Base-by-base conservation (phyloP, 306 rosid species). In the Begonia fuchsioides region DNA sequence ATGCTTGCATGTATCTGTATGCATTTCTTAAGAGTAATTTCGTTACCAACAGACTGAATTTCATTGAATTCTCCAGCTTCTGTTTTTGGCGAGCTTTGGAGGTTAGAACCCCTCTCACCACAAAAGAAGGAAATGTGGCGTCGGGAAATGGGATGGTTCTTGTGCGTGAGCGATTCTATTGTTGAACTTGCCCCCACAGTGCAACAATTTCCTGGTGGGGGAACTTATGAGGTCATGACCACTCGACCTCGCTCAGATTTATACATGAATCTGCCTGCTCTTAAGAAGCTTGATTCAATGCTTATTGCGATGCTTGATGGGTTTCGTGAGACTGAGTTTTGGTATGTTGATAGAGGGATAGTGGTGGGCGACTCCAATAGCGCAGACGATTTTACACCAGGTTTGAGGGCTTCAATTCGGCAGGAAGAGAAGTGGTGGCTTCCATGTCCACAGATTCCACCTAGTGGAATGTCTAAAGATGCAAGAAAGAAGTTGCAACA, bases 361-460 rank as follows among this genome's bases (percentile, higher is more conserved):
- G 59, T 72, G 18, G 13, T 81, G 38, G 93, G 70, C 3, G 87
- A 80, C 57, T 67, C 81, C 9, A 83, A 77, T 41, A 83, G 73
- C 18, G 63, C 77, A 52, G 82, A 78, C 10, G 74, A 59, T 2
- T 72, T 63, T 32, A 16, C 57, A 46, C 8, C 58, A 38, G 64
- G 60, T 65, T 83, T 81, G 44, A 80, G 93, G 68, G 88, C 88
- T 65, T 83, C 94, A 9, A 74, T 83, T 51, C 63, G 96, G 78
- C 96, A 88, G 54, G 96, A 88, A 59, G 96, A 83, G 66, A 88
- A 88, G 60, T 88, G 96, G 96, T 88, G 96, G 96, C 82, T 88
- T 55, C 96, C 96, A 2, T 80, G 82, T 56, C 96, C 96, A 1
- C 83, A 88, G 70, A 71, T 88, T 56, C 88, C 81, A 0, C 76